Evolutionary conservation across 2,329 filamentous ascomycete species (phyloP), one percentile per base, ranked within the genome.

Genomic region (Aspergillus melleus): DNA sequence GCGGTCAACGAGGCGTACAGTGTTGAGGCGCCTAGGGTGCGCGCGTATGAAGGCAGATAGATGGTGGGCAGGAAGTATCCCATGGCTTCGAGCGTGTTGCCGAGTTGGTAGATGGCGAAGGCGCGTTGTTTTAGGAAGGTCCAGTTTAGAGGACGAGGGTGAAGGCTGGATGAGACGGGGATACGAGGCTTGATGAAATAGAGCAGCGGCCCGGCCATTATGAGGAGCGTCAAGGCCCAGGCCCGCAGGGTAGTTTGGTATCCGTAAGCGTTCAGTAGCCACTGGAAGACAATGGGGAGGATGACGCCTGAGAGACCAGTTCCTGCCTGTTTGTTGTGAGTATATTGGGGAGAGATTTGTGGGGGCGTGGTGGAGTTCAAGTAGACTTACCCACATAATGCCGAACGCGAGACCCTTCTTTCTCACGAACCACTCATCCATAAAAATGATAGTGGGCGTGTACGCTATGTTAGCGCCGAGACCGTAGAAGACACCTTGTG

Each of bases 351-450:
- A 42, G 14, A 4, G 5, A 1, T 16, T 6, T 16, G 36, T 16
- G 36, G 12, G 36, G 6, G 16, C 14, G 14, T 42, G 36, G 26
- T 29, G 26, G 26, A 9, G 26, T 29, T 29, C 26, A 29, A 29
- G 26, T 29, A 26, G 12, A 42, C 36, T 4, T 36, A 68, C 68
- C 78, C 80, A 81, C 46, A 81, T 77, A 1, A 79, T 64, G 2
- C 81, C 82, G 12, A 79, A 76, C 0, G 76, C 77, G 66, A 70
- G 75, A 65, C 80, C 80, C 53, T 74, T 71, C 19, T 76, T 68
- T 64, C 81, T 76, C 9, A 82, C 76, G 69, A 83, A 84, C 76
- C 67, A 87, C 64, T 83, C 80, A 39, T 83, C 79, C 52, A 84
- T 73, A 51, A 78, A 79, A 53, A 79, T 69, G 32, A 83, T 76